Base-by-base conservation (phyloP, 2,329 filamentous ascomycete species). In the Davidsoniella australis region DNA sequence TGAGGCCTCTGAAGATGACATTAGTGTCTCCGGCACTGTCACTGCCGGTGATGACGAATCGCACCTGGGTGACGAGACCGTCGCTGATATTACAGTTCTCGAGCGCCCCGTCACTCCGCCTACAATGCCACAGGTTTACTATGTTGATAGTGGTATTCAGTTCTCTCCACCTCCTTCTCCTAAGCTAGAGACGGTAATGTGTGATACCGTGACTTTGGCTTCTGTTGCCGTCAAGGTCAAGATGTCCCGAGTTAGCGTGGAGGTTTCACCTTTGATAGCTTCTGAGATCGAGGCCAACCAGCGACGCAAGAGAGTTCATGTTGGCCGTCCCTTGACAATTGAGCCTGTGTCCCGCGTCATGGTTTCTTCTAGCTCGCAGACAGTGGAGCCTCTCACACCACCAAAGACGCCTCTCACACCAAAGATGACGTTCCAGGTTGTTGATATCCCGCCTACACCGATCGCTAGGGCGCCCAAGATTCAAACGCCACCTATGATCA, bases 81-180 rank as follows among this genome's bases (percentile, higher is more conserved):
- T 41, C n/a, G 50, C 41, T 17, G 47, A 49, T 26, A 26, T 49
- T 39, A 49, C 50, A 2, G 46, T 49, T 41, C 41, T 49, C n/a
- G 46, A 52, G 29, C 50, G 50, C 7, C 46, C 42, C 12, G 18
- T 57, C 47, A 55, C 58, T 14, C 56, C 59, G 24, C 54, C 54
- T 7, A 57, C 59, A 10, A 38, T 24, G 12, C 16, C 43, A 24
- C 67, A 66, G 51, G 61, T 65, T 37, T 65, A 70, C 52, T 93
- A 91, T 66, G 73, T 75, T 38, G 84, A 93, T 58, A 74, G 73
- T n/a, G 84, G 80, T 3, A 72, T 85, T 29, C 88, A 95, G 61
- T 91, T 76, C 58, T 91, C 86, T 33, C 87, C 86, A 42, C 85
- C 85, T 1, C 72, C 81, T 2, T 93, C 86, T 2, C 85, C 85